Base-by-base conservation (phyloP, 805 yeast genomes). In the Clavispora phyllophila region DNA sequence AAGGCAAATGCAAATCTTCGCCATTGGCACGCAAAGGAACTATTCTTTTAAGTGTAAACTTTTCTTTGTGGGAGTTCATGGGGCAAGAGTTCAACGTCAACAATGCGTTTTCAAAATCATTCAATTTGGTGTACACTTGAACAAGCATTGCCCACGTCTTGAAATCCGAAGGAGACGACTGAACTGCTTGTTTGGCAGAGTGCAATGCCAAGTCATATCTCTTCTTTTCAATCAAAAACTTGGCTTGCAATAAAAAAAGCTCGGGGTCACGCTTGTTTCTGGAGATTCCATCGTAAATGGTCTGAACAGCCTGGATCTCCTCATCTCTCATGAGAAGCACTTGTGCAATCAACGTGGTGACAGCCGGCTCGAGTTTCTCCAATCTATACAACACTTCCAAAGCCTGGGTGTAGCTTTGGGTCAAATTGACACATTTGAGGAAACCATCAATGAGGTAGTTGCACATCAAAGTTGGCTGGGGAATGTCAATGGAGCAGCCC, bases 401-500 rank as follows among this genome's bases (percentile, higher is more conserved):
- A 0, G 83, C 95, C 27, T 73, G 68, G 28, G 74, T 80, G 57
- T 68, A 87, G 50, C 70, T 61, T 36, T 84, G 85, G 0, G 95
- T 84, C 42, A 86, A 60, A 51, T 81, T 72, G 26, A 85, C 70
- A 41, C 78, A 76, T 52, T 72, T 75, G 49, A 86, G 58, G 49
- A 88, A 82, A 0, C 89, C 85, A 57, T 86, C 90, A 18, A 85
- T 84, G 43, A 88, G 70, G 59, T 82, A 81, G 61, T 88, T 88
- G 44, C 77, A 69, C 19, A 78, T 70, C 27, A 74, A 54, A 2
- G 84, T 76, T 6, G 96, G 82, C 32, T 73, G 75, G 49, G 88
- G 95, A 24, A 81, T 72, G 45, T 82, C 86, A 31, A 85, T 77
- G 12, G 71, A 71, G 42, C 73, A 67, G 3, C 96, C 96, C 37